phyloP scores from a whole-genome alignment of 75 land plant species.

The Azolla pinnata region DNA sequence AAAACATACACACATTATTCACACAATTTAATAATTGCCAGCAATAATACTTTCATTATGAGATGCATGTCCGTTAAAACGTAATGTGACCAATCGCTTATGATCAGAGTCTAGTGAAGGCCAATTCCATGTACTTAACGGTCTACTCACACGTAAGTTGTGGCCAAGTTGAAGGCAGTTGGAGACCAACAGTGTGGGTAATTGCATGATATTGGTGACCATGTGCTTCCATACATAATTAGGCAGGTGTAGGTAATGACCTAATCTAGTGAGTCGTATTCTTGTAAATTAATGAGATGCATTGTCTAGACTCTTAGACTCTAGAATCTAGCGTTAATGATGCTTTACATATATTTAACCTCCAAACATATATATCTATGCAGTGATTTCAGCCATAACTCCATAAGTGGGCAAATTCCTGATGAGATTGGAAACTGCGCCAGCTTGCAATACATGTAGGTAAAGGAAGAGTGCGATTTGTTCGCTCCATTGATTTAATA shows the following conservation, averaged over 20 bases:
- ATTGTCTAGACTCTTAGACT: background rate
- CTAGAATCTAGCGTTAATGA: background rate
- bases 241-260: no score
- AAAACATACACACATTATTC: no score
- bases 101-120: background rate
- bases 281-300: no score
- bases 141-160: no score
- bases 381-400: slow-evolving; percentile 70
- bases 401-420: slow-evolving; percentile 78
- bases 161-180: no score
- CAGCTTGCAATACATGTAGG: slow-evolving; percentile 47
- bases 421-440: slow-evolving; percentile 90
- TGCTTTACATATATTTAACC: background rate
- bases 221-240: no score
- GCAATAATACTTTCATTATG: background rate
- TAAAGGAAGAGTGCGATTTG: background rate
- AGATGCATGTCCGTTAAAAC: background rate
- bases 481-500: no score
- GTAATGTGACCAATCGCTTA: no score
- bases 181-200: no score
- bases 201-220: no score
- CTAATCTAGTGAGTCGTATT: no score
- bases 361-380: background rate
- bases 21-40: background rate
- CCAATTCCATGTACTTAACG: no score